phyloP scores from a whole-genome alignment of 2,329 filamentous ascomycete genomes.

The Fusarium pseudonygamai region DNA sequence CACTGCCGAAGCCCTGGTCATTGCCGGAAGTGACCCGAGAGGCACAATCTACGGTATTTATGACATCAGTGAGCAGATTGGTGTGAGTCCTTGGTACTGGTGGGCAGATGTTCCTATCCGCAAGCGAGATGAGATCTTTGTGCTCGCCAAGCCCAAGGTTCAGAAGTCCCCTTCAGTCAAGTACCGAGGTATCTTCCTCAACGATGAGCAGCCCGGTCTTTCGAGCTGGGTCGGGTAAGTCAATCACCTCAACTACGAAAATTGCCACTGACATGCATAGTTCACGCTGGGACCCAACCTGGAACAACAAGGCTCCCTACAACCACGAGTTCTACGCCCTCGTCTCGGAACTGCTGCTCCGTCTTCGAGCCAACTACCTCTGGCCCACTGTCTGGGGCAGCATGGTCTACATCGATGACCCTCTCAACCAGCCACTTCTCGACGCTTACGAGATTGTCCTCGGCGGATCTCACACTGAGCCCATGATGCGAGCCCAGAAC shows the following conservation, averaged over 20 bases:
- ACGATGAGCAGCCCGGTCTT: conserved; percentile 59
- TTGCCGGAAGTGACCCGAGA: conserved; percentile 67
- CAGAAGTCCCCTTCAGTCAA: conserved; percentile 64
- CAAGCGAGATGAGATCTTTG: conserved; percentile 58
- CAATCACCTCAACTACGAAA: accelerated
- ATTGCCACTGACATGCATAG: conserved; percentile 1
- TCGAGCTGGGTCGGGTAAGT: conserved; percentile 58
- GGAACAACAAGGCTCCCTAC: conserved; percentile 65
- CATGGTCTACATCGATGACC: conserved; percentile 78
- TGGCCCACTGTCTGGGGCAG: conserved; percentile 78
- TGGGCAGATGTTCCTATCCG: conserved; percentile 66
- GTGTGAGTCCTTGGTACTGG: conserved; percentile 65
- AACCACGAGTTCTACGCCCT: conserved; percentile 70
- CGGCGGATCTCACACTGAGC: conserved; percentile 78
- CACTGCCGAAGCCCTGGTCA: conserved; percentile 58
- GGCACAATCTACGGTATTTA: conserved; percentile 70
- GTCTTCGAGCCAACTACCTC: conserved; percentile 76
- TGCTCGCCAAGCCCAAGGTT: conserved; percentile 47
- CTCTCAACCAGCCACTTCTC: conserved; percentile 72
- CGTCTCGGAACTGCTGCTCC: conserved; percentile 76
- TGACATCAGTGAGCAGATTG: conserved; percentile 68
- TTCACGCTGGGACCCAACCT: conserved; percentile 52
- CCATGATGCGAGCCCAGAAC: conserved; percentile 70
- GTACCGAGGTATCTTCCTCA: conserved; percentile 70
- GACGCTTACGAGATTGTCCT: conserved; percentile 80